Evolutionary conservation across 768 basidiomycete genomes (phyloP), one percentile per base, ranked within the genome.

Genomic region (Mycena epipterygia): DNA sequence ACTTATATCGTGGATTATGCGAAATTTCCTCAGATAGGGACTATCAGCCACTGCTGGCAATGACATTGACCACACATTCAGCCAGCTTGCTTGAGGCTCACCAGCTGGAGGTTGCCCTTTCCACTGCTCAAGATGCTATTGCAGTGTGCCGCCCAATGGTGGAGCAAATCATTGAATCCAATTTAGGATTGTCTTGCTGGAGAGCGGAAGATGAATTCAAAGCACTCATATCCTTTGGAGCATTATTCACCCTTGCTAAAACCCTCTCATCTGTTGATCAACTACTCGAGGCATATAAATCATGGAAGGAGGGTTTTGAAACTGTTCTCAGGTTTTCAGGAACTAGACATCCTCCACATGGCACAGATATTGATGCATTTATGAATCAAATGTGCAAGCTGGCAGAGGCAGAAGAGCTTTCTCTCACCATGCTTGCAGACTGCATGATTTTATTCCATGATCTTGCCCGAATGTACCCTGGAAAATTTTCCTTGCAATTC

Each of bases 341-440:
- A 23, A 16, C 27, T 27, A 23, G 5, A 29, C 8, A 21, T 57
- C 39, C 56, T 41, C 27, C 56, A 16, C 4, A 25, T 8, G 56
- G 39, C 23, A 41, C 6, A 17, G 6, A 27, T 42, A 52, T 60
- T 8, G 65, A 67, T 16, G 27, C 46, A 14, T 52, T 67, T 23
- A 1, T 67, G 16, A 14, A 67, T 42, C 56, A 39, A 27, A 60
- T 67, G 11, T 67, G 65, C 49, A 41, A 13, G 25, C 19, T 52
- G 17, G 57, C 46, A 30, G 58, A n/a, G n/a, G n/a, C n/a, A 58
- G 41, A 39, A 19, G 0, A 57, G 37, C 5, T 67, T 33, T n/a
- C 56, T 32, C 33, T 32, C 14, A 7, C n/a, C 4, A 49, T 39
- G 56, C 57, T 67, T 9, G 33, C 56, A 23, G 65, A 56, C 12